These are phyloP conservation scores for Arthonia radiata DNA, from an alignment of 495 filamentous ascomycete genomes.

Conservation along the genomic window DNA sequence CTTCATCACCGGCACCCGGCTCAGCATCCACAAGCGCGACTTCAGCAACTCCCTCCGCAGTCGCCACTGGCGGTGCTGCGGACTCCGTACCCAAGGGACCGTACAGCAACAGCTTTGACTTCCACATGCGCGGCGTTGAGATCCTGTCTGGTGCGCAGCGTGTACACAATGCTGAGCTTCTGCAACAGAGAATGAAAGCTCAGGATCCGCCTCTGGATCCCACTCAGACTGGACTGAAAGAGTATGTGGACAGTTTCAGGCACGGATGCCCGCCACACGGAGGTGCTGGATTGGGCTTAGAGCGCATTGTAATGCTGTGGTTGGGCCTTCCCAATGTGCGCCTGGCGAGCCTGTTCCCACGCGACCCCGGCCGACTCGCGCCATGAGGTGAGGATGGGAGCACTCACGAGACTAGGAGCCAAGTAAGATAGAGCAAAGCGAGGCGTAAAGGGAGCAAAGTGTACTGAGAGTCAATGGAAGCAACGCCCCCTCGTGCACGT, in stretches of 20 bases:
- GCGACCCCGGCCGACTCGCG: slow-evolving; percentile 61
- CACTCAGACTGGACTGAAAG: slow-evolving; percentile 44
- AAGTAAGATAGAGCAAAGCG: no score
- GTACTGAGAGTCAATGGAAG: no score
- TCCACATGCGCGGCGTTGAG: slow-evolving; percentile 85
- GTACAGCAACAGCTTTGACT: slow-evolving; percentile 73
- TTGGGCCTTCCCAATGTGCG: slow-evolving; percentile 62
- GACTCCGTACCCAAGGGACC: no score
- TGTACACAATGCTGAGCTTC: slow-evolving; percentile 45
- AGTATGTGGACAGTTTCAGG: slow-evolving; percentile 63
- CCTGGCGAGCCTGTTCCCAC: slow-evolving; percentile 51
- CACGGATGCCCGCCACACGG: slow-evolving; percentile 61
- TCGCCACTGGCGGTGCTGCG: no score
- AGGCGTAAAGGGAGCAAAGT: no score
- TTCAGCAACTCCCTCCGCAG: no score
- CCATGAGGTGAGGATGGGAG: slow-evolving; percentile 19
- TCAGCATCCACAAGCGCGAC: no score
- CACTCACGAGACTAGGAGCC: no score
- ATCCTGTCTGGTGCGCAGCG: slow-evolving; percentile 75
- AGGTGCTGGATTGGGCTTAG: slow-evolving; percentile 68
- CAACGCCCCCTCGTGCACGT: no score
- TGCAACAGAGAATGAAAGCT: slow-evolving; percentile 38
- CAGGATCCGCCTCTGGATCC: slow-evolving; percentile 48
- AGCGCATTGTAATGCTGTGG: slow-evolving; percentile 75
- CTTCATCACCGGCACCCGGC: slow-evolving; percentile 30